Base-by-base conservation (phyloP, 352 stramenopile genomes). In the Phytophthora boehmeriae region DNA sequence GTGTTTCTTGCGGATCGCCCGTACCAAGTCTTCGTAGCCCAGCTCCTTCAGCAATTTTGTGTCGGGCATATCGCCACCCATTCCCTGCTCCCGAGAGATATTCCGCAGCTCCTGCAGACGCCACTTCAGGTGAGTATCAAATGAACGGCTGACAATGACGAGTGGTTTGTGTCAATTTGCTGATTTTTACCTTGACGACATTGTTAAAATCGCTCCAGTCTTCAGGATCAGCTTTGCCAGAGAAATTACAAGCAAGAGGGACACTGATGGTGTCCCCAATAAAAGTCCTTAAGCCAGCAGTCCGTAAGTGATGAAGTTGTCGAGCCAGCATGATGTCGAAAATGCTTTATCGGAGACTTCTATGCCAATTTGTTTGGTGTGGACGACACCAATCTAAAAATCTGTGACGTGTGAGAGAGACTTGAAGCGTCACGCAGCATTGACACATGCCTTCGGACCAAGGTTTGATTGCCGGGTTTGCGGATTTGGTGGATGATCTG, bases 1-100 rank as follows among this genome's bases (percentile, higher is more conserved):
- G 59, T 95, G 86, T 47, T 92, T 92, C 59, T 95, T 95, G 36
- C 82, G 86, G 58, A 95, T 92, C 8, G 86, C 81, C 28, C 84
- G 61, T 34, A 95, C 68, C 20, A 95, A 59, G 3, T 78, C 66
- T 13, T 71, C 64, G 50, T 92, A 80, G 10, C 83, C 86, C 14
- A 89, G 67, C 1, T 78, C 65, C 47, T 95, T 95, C 0, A 95
- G 73, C 34, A 84, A 17, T 54, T 89, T 89, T 0, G 83, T 93
- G 54, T 90, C 80, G 1, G 83, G 83, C 47, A 92, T 73, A 5
- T 41, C 36, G 34, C 71, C 66, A 2, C 57, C 60, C 35, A 81
- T 66, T 23, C 65, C 66, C 16, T 89, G 71, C 57, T 88, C 68
- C 8, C 70, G 50, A 8, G 77, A 75, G 54, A 92, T 80, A 39